A percentile compares a stretch with the other conserved stretches of the same genome.
These are phyloP conservation scores for Brettanomyces bruxellensis DNA, from an alignment of 805 yeast genomes.

Conservation along the genomic window DNA sequence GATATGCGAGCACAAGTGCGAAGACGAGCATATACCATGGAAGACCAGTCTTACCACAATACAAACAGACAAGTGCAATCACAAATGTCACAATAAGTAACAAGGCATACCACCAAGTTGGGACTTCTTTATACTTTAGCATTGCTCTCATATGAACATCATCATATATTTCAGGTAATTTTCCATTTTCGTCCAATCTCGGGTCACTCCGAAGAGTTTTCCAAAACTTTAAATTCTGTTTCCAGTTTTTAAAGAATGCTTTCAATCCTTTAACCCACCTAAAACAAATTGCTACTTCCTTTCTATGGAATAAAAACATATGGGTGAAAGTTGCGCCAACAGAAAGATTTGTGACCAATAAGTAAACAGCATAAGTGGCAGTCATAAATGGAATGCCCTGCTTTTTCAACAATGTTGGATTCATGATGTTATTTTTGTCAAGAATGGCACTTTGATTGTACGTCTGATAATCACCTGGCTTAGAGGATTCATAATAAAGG, in stretches of 20 bases:
- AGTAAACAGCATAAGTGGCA: constrained; percentile 22
- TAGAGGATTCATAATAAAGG: constrained; percentile 18
- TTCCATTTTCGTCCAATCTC: constrained; percentile 15
- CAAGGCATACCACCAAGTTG: constrained; percentile 58
- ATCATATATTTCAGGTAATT: constrained; percentile 20
- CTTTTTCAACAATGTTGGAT: constrained; percentile 15
- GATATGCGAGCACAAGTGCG: constrained; percentile 42
- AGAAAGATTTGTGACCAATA: constrained; percentile 24
- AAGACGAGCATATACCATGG: constrained; percentile 38
- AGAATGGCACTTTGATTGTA: constrained; percentile 23
- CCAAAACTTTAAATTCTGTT: constrained; percentile 38
- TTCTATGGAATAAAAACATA: constrained; percentile 22
- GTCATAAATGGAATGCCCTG: constrained; percentile 25
- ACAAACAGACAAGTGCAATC: constrained; percentile 22
- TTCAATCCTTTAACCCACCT: constrained; percentile 14
- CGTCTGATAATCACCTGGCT: constrained; percentile 16
- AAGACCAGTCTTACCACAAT: constrained; percentile 45
- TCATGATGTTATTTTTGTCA: constrained; percentile 13
- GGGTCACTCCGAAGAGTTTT: constrained; percentile 23
- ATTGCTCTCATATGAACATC: constrained; percentile 33
- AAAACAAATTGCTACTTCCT: constrained; percentile 17
- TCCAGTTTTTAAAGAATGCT: constrained; percentile 25
- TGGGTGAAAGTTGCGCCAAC: constrained; percentile 26
- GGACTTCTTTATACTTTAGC: constrained; percentile 54
- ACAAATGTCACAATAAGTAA: constrained; percentile 27